Evolutionary conservation across 2,329 filamentous ascomycete genomes (phyloP), one percentile per base, ranked within the genome.

Genomic region (Xylaria digitata): DNA sequence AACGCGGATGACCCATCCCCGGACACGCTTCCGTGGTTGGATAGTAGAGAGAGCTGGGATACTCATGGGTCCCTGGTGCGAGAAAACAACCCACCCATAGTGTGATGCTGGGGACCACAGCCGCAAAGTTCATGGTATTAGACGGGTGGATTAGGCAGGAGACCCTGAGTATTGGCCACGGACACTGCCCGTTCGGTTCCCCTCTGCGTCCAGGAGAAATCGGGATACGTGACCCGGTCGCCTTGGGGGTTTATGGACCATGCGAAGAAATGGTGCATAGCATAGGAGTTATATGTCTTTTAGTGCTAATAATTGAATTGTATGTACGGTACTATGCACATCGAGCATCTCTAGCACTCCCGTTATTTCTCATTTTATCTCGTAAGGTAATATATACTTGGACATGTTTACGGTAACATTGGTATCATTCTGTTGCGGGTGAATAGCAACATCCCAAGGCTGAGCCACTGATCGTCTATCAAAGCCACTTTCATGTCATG

Each of bases 211-310:
- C 1, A 26, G 34, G 19, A 26, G 13, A 30, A 53, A n/a, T 40
- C 2, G 8, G 45, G n/a, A 19, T n/a, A n/a, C 17, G 15, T n/a
- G 37, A 19, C 37, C 34, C 17, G 46, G 37, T 42, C 45, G 17
- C n/a, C 7, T 42, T 37, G n/a, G 53, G 30, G 42, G 50, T 50
- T 26, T 30, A 59, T 50, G 54, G 37, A 48, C 61, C 43, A 21
- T 57, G 26, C 21, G 17, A 59, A 57, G 45, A 54, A 63, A 59
- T 55, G 64, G 66, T 70, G 76, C 76, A 79, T 79, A 76, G 78
- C 76, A 78, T 70, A 63, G 78, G 78, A 77, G 78, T 78, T 75
- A 65, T 62, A 62, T 67, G 4, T 48, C n/a, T 56, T 69, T 66
- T 65, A 50, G 42, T 66, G 37, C 21, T 63, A 52, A 56, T 48